Conservation (phyloP, 257 asterid genomes). For the Coffea canephora region DNA sequence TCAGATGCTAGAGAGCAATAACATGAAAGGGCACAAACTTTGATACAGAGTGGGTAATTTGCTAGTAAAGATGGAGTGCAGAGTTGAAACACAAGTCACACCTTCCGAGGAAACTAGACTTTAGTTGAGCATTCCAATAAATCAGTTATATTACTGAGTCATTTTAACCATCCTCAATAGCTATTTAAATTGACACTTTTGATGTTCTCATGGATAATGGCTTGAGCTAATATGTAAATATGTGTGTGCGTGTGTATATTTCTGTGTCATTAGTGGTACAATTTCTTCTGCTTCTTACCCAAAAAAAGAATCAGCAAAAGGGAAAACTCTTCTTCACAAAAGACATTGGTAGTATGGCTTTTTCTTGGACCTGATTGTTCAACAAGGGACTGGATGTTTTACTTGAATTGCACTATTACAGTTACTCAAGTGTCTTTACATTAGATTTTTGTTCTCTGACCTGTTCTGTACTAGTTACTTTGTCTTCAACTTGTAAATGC, state of each 20-base stretch:
- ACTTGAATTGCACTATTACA: neutral
- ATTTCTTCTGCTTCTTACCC: neutral
- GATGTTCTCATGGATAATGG: neutral
- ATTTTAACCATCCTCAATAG: neutral
- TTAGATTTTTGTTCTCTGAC: neutral
- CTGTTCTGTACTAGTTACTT: neutral
- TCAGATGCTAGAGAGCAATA: neutral
- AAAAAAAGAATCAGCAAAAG: neutral
- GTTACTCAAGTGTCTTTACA: neutral
- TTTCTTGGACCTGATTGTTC: neutral
- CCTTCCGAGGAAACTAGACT: neutral
- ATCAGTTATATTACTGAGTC: neutral
- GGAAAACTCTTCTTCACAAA: neutral
- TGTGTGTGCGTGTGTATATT: neutral
- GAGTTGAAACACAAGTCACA: neutral
- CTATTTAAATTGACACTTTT: neutral
- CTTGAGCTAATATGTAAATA: neutral
- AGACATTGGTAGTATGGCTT: constrained; percentile 1
- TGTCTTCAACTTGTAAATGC: neutral
- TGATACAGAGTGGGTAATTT: neutral
- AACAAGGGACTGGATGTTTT: neutral
- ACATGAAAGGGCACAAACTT: neutral
- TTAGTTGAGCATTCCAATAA: neutral
- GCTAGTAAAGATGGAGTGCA: neutral
- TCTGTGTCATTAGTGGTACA: neutral